These are phyloP conservation scores for Pterulicium gracile DNA, from an alignment of 1,284 basidiomycete species.

Conservation along the genomic window DNA sequence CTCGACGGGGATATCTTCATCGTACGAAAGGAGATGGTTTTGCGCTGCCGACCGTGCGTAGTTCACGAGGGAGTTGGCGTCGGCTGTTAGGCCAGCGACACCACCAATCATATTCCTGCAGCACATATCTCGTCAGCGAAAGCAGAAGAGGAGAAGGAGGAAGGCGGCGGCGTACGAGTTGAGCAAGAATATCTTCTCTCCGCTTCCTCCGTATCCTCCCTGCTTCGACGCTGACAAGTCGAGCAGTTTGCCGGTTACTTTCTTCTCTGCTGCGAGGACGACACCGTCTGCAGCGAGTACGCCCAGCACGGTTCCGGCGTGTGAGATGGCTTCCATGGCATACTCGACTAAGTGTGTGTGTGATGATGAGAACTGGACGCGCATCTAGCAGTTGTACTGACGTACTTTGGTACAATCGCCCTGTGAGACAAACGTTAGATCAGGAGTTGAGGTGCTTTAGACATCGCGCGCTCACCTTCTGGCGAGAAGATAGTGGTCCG, in stretches of 20 bases:
- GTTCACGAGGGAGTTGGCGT: constrained; percentile 97
- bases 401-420: constrained; percentile 85
- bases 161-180: constrained; percentile 83
- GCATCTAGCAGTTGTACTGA: constrained; percentile 4
- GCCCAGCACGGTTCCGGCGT: constrained; percentile 91
- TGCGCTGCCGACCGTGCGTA: constrained; percentile 90
- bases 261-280: constrained; percentile 98
- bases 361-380: neutral
- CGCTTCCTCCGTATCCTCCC: constrained; percentile 85
- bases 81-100: constrained; percentile 92
- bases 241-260: constrained; percentile 95
- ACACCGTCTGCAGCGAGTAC: constrained; percentile 94
- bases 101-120: constrained; percentile 89
- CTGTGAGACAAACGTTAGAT: constrained; percentile 25
- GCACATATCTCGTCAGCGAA: constrained; percentile 3
- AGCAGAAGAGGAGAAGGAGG: constrained; percentile 4
- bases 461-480: constrained; percentile 53
- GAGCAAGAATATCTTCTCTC: constrained; percentile 95
- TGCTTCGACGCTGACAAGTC: constrained; percentile 82
- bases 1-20: constrained; percentile 98
- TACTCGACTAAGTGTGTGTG: constrained; percentile 69
- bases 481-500: constrained; percentile 95
- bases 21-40: constrained; percentile 80
- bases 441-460: constrained; percentile 3
- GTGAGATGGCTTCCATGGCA: constrained; percentile 98